phyloP scores from a whole-genome alignment of 805 yeast genomes.

The Spathaspora arborariae region DNA sequence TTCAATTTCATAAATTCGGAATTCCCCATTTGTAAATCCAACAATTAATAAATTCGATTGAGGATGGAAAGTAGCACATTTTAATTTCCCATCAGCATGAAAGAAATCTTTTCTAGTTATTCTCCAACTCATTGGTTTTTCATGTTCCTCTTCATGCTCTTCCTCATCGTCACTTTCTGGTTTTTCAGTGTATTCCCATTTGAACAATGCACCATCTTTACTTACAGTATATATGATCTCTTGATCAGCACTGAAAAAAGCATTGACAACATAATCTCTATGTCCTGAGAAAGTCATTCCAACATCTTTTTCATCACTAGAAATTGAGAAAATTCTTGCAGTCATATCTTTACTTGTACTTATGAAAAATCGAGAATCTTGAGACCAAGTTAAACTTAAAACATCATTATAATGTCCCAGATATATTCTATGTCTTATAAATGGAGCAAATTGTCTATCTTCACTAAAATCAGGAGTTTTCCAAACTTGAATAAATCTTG shows the following conservation, averaged over 20 bases:
- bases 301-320: conserved; percentile 62
- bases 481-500: conserved; percentile 88
- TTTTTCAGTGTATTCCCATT: conserved; percentile 79
- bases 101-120: conserved; percentile 76
- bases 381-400: conserved; percentile 79
- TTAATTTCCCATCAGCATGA: conserved; percentile 65
- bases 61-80: conserved; percentile 82
- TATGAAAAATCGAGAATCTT: conserved; percentile 82
- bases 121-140: conserved; percentile 63
- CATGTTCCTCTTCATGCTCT: conserved; percentile 26
- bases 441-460: conserved; percentile 94
- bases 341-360: conserved; percentile 90
- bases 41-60: conserved; percentile 69
- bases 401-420: conserved; percentile 92
- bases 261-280: conserved; percentile 79
- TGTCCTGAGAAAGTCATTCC: conserved; percentile 91
- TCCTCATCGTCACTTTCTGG: conserved; percentile 46
- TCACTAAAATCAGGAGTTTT: conserved; percentile 76
- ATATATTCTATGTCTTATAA: conserved; percentile 82
- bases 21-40: conserved; percentile 88
- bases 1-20: conserved; percentile 85
- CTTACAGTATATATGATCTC: conserved; percentile 88
- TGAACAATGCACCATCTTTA: conserved; percentile 90
- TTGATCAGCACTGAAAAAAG: conserved; percentile 84
- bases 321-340: conserved; percentile 75